phyloP scores from a whole-genome alignment of 495 filamentous ascomycete genomes.

The Arthonia radiata region DNA sequence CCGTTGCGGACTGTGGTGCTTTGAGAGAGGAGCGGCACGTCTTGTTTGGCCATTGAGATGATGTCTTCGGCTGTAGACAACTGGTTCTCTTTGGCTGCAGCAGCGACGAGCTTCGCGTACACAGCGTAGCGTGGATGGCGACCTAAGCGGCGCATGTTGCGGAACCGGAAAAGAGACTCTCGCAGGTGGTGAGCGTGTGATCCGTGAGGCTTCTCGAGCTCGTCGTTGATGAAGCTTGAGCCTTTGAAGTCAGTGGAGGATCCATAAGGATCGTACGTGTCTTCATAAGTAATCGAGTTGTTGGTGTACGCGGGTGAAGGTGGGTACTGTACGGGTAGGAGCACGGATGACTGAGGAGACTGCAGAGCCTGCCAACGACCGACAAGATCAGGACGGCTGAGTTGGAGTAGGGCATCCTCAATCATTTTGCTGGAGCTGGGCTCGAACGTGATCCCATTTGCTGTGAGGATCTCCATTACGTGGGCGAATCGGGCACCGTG shows the following conservation, averaged over 20 bases:
- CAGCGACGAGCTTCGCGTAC: slow-evolving; percentile 80
- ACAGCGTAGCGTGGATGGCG: slow-evolving; percentile 87
- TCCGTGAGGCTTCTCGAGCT: slow-evolving; percentile 48
- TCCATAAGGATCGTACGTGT: slow-evolving; percentile 73
- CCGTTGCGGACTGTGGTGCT: slow-evolving; percentile 72
- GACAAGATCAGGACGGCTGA: slow-evolving; percentile 31
- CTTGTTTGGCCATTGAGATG: slow-evolving; percentile 58
- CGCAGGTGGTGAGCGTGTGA: slow-evolving; percentile 42
- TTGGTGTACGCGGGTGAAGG: not conserved
- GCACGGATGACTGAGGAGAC: too few relatives aligned
- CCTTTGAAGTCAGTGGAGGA: slow-evolving; percentile 77
- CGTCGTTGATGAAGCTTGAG: slow-evolving; percentile 67
- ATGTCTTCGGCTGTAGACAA: slow-evolving; percentile 66
- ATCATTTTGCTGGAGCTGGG: slow-evolving; percentile 25
- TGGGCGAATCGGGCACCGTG: slow-evolving; percentile 35
- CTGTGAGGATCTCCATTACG: slow-evolving; percentile 28
- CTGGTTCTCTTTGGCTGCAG: slow-evolving; percentile 60
- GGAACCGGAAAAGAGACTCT: slow-evolving; percentile 59
- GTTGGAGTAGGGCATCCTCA: slow-evolving; percentile 28
- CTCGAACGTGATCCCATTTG: slow-evolving; percentile 23
- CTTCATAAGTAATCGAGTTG: slow-evolving; percentile 27
- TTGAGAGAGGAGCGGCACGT: slow-evolving; percentile 61
- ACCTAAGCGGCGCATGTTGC: slow-evolving; percentile 77
- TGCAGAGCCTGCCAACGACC: slow-evolving; percentile 34
- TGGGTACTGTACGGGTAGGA: too few relatives aligned